These are phyloP conservation scores for Pythium grandisporangium DNA, from an alignment of 352 stramenopile genomes.

Conservation along the genomic window DNA sequence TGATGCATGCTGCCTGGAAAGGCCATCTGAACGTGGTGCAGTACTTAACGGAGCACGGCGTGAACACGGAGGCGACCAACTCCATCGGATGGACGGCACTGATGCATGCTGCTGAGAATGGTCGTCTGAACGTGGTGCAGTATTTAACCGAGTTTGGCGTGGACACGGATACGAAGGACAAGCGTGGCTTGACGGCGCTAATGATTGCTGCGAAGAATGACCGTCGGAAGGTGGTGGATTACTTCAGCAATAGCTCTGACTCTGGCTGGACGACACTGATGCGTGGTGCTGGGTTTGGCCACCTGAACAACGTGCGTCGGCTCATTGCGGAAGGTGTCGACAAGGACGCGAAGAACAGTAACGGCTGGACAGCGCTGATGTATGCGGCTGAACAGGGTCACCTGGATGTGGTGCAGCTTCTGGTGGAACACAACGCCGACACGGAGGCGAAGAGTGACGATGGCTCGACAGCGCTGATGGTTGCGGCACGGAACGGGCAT, in stretches of 20 bases:
- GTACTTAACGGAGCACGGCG: constrained; percentile 1
- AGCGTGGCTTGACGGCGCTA: constrained; percentile 3
- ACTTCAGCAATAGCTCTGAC: constrained; percentile 3
- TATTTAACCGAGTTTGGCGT: not conserved
- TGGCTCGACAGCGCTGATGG: not conserved
- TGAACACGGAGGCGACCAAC: not conserved
- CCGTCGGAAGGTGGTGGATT: constrained; percentile 5
- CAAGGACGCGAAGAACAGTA: not conserved
- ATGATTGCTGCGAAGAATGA: not conserved
- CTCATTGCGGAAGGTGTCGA: constrained; percentile 1
- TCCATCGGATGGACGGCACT: not conserved
- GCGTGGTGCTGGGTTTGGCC: not conserved
- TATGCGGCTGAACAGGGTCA: not conserved
- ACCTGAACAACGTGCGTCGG: constrained; percentile 5
- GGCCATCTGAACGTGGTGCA: not conserved
- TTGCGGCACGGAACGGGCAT: not conserved
- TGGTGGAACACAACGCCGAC: constrained; percentile 2
- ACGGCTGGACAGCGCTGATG: constrained; percentile 1
- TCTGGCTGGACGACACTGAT: constrained; percentile 5
- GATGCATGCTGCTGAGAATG: not conserved
- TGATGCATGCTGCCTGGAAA: not conserved
- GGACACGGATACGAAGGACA: constrained; percentile 1
- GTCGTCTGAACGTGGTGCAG: not conserved
- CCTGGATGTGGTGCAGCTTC: constrained; percentile 1
- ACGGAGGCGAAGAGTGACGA: not conserved